A percentile compares a stretch with the other conserved stretches of the same genome.
phyloP scores from a whole-genome alignment of 768 basidiomycete species.

The Hypholoma fasciculare region DNA sequence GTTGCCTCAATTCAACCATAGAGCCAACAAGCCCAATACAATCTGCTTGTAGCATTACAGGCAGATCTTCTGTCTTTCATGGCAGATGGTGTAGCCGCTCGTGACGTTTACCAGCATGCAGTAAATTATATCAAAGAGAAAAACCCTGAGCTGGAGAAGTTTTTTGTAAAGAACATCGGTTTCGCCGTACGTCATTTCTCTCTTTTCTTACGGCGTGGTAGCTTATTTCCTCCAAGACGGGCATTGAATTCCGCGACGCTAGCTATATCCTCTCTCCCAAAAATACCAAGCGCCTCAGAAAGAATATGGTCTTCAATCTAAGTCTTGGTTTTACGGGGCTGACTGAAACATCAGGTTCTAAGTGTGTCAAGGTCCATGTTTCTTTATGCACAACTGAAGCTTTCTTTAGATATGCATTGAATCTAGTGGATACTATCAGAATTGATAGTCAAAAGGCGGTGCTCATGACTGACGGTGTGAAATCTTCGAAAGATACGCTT shows the following conservation, averaged over 20 bases:
- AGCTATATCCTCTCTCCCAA: conserved; percentile 82
- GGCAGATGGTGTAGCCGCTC: conserved; percentile 73
- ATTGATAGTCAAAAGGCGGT: conserved; percentile 64
- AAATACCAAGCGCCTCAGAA: conserved; percentile 66
- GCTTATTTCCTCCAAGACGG: conserved; percentile 57
- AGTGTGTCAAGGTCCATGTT: conserved; percentile 41
- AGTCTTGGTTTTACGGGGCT: conserved; percentile 85
- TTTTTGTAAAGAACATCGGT: conserved; percentile 88
- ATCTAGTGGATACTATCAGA: conserved; percentile 86
- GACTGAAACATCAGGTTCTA: conserved; percentile 72
- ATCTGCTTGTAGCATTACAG: conserved; percentile 76
- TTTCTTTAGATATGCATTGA: conserved; percentile 73
- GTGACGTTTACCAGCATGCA: conserved; percentile 83
- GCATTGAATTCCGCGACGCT: conserved; percentile 93
- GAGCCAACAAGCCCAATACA: conserved; percentile 92
- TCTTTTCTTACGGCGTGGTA: background rate
- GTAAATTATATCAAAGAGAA: conserved; percentile 70
- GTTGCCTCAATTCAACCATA: conserved; percentile 29
- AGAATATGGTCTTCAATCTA: conserved; percentile 86
- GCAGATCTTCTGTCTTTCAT: conserved; percentile 71
- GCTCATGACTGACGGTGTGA: conserved; percentile 82
- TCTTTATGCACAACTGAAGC: background rate
- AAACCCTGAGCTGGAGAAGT: conserved; percentile 77
- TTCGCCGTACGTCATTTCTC: conserved; percentile 65
- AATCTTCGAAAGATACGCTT: conserved; percentile 81